Evolutionary conservation across 208 protist genomes (phyloP).

Genomic region (Crithidia fasciculata): DNA sequence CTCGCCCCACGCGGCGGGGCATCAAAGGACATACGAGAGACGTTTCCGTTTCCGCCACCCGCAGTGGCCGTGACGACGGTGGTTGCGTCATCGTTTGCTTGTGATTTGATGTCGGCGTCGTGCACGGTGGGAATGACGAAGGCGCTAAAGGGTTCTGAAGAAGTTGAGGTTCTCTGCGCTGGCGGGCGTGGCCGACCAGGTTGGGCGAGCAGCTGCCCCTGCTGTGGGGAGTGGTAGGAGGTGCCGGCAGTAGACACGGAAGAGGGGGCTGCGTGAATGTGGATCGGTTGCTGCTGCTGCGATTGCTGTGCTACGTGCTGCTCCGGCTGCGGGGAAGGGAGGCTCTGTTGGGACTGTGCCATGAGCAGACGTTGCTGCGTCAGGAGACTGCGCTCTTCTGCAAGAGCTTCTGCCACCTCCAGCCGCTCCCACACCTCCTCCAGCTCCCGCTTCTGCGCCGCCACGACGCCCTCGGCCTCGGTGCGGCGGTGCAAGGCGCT

Average conservation of each 20-base stretch:
- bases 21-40: constrained; percentile 11
- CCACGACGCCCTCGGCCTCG: constrained; percentile 20
- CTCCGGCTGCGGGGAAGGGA: neutral
- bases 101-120: constrained; percentile 11
- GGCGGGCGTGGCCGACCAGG: neutral
- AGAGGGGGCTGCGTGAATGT: neutral
- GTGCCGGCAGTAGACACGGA: neutral
- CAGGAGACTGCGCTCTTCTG: constrained; percentile 21
- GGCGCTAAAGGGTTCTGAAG: neutral
- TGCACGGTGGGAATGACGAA: neutral
- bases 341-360: neutral
- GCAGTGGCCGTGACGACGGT: neutral
- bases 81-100: constrained; percentile 7
- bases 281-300: neutral
- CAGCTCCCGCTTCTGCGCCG: constrained; percentile 41
- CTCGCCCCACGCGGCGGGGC: neutral
- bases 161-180: neutral
- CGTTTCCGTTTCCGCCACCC: neutral
- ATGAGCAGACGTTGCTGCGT: constrained; percentile 23
- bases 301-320: neutral
- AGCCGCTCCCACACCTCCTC: constrained; percentile 47
- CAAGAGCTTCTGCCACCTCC: constrained; percentile 35
- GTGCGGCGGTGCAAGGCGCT: constrained; percentile 36
- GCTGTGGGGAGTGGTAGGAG: neutral
- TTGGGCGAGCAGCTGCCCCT: neutral